phyloP scores from a whole-genome alignment of 2,329 filamentous ascomycete species.

The Sporothrix mexicana region DNA sequence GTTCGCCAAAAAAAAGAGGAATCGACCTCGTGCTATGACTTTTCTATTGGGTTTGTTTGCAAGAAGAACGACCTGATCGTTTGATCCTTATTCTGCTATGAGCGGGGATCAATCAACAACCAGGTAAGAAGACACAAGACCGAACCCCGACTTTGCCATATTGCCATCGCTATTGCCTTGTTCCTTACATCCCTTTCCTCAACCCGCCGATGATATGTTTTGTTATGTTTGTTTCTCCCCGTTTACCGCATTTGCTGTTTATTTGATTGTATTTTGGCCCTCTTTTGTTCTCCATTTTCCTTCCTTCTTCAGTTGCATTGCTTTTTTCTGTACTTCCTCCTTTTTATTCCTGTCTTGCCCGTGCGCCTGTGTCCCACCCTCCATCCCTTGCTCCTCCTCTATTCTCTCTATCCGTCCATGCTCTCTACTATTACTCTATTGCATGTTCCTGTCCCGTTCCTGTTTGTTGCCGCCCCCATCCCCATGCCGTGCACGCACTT shows the following conservation, averaged over 20 bases:
- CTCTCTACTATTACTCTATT: slow-evolving; percentile 1
- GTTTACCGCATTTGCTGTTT: background rate
- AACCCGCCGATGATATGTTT: slow-evolving; percentile 8
- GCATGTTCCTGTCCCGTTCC: slow-evolving; percentile 23
- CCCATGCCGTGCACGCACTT: slow-evolving; percentile 33
- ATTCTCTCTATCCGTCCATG: background rate
- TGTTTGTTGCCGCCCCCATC: slow-evolving; percentile 29
- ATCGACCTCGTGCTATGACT: slow-evolving; percentile 18
- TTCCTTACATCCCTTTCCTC: slow-evolving; percentile 5
- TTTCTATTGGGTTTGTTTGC: slow-evolving; percentile 25
- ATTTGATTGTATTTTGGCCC: background rate
- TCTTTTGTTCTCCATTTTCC: background rate
- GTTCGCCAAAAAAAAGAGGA: background rate
- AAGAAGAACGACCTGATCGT: slow-evolving; percentile 15
- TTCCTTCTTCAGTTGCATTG: background rate
- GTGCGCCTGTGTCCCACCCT: slow-evolving; percentile 27
- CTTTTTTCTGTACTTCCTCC: slow-evolving; percentile 22
- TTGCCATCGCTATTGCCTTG: background rate
- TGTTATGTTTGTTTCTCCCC: slow-evolving; percentile 15
- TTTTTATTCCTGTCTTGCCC: slow-evolving; percentile 17
- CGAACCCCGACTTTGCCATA: background rate
- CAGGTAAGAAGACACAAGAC: slow-evolving; percentile 49
- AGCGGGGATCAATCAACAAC: slow-evolving; percentile 63
- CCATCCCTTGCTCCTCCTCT: slow-evolving; percentile 28
- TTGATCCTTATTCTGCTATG: slow-evolving; percentile 59